These are phyloP conservation scores for Olyra latifolia DNA, from an alignment of 176 grass and related monocot genomes.

Conservation along the genomic window DNA sequence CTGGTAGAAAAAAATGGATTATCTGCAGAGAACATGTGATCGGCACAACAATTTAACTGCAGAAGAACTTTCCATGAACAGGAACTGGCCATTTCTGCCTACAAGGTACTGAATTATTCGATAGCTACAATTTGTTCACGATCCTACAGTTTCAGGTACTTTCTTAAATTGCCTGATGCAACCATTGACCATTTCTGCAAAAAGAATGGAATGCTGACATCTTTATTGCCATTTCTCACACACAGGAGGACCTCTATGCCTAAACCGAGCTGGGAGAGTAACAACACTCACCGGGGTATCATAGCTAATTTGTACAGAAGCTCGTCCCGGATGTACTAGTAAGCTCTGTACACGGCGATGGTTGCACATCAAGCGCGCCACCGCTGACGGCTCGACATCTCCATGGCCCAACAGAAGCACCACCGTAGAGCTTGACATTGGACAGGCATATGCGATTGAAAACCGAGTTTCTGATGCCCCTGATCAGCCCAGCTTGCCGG, in stretches of 20 bases:
- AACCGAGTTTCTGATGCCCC: conserved; percentile 55
- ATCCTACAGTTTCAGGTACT: conserved; percentile 17
- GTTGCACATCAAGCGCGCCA: conserved; percentile 50
- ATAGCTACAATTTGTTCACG: not conserved
- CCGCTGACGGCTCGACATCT: conserved; percentile 57
- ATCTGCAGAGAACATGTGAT: not conserved
- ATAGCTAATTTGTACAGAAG: conserved; percentile 47
- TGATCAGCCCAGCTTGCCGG: conserved; percentile 55
- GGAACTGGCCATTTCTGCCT: not conserved
- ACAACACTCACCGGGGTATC: not conserved
- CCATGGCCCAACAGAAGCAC: conserved; percentile 38
- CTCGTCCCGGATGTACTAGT: conserved; percentile 41
- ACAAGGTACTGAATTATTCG: not conserved
- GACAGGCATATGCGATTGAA: conserved; percentile 72
- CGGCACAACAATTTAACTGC: not conserved
- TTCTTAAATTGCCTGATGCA: not conserved
- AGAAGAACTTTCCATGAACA: conserved; percentile 19
- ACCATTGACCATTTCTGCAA: not conserved
- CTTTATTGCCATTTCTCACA: conserved; percentile 19
- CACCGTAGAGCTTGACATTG: conserved; percentile 52
- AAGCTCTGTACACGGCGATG: conserved; percentile 54
- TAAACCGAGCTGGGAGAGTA: not conserved
- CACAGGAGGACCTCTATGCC: conserved; percentile 5
- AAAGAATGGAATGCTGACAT: not conserved
- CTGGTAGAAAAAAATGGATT: not conserved